phyloP scores from a whole-genome alignment of 208 protist species.

The Wallacemonas sp. region DNA sequence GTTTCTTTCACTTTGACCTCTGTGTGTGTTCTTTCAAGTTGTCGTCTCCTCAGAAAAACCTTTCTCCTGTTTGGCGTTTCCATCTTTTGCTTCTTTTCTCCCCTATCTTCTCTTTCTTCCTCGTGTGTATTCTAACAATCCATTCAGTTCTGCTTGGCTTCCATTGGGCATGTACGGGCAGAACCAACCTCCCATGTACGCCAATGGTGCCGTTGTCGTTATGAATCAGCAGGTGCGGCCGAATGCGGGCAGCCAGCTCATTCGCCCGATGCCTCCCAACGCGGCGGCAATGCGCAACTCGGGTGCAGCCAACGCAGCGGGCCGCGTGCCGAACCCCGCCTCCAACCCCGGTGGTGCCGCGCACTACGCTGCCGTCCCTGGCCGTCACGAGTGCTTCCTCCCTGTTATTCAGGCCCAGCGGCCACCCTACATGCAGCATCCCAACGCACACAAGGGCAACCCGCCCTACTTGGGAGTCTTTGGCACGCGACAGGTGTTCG shows the following conservation, averaged over 20 bases:
- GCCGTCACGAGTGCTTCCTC: constrained; percentile 1
- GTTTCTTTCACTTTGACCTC: constrained; percentile 1
- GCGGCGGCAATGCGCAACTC: no score
- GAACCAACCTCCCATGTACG: constrained; percentile 3
- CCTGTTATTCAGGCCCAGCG: constrained; percentile 3
- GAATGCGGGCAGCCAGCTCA: background rate
- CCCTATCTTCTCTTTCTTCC: constrained; percentile 5
- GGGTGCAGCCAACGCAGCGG: no score
- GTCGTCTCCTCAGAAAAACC: no score
- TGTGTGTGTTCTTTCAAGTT: no score
- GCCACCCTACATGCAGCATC: constrained; percentile 3
- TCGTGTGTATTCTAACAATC: no score
- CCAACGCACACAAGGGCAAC: background rate
- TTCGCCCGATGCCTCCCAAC: background rate
- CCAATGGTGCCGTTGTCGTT: constrained; percentile 1
- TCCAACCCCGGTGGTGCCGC: background rate
- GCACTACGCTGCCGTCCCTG: background rate
- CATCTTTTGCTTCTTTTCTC: no score
- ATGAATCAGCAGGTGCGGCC: background rate
- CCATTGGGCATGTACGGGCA: background rate
- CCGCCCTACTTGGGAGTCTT: constrained; percentile 5
- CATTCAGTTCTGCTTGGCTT: no score
- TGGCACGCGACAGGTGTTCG: constrained; percentile 7
- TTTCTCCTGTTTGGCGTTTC: no score
- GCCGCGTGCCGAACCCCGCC: no score